These are phyloP conservation scores for Nakaseomyces bracarensis DNA, from an alignment of 1,139 yeast species.

Conservation along the genomic window DNA sequence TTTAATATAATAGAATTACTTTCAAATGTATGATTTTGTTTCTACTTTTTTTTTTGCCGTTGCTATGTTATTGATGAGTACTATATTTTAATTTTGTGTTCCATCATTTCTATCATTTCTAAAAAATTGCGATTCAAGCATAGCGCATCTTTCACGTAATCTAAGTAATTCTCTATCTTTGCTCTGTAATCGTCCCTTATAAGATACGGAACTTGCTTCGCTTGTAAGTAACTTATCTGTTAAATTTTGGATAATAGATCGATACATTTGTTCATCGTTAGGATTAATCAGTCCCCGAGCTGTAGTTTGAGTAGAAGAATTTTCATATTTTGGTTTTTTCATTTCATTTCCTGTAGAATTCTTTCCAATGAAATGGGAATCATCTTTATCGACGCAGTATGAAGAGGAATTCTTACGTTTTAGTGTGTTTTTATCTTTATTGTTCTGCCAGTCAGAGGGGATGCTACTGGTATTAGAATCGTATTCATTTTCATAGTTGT, in stretches of 20 bases:
- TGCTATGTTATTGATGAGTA: too few relatives aligned
- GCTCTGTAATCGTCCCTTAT: neutral
- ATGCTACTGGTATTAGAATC: too few relatives aligned
- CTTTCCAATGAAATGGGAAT: neutral
- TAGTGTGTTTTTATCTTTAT: too few relatives aligned
- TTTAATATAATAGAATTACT: too few relatives aligned
- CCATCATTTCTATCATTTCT: neutral
- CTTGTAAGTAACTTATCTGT: neutral
- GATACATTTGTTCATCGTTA: neutral
- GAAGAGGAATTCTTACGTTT: too few relatives aligned
- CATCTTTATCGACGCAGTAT: too few relatives aligned
- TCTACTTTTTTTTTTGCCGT: too few relatives aligned
- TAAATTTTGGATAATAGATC: neutral
- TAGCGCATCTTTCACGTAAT: neutral
- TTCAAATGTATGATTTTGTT: too few relatives aligned
- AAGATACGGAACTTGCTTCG: neutral
- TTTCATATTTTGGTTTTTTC: neutral
- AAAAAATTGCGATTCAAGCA: neutral
- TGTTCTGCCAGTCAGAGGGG: too few relatives aligned
- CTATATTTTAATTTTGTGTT: too few relatives aligned
- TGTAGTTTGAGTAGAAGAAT: neutral
- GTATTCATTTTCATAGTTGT: too few relatives aligned
- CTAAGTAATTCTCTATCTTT: neutral
- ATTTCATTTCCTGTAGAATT: constrained; percentile 5
- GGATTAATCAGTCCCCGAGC: neutral